These are phyloP conservation scores for Cladosporium austrohemisphaericum DNA, from an alignment of 2,329 filamentous ascomycete genomes.

Conservation along the genomic window DNA sequence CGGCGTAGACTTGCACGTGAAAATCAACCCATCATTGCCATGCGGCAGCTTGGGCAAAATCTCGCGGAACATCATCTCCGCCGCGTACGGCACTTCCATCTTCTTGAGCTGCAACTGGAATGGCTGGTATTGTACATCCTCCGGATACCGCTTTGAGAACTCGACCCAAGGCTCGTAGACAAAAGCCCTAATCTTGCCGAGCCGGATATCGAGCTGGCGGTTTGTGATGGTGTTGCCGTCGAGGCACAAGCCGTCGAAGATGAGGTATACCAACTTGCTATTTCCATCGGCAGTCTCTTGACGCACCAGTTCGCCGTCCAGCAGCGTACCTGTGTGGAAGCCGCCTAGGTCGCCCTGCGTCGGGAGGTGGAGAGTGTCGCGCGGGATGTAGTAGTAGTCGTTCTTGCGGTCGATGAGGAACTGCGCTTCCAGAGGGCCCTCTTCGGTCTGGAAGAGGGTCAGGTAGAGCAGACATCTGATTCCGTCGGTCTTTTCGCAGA, in stretches of 20 bases:
- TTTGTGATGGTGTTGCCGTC: slow-evolving; percentile 73
- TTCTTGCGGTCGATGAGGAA: slow-evolving; percentile 98
- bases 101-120: slow-evolving; percentile 85
- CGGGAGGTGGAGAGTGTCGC: slow-evolving; percentile 73
- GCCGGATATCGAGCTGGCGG: slow-evolving; percentile 78
- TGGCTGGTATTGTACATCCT: slow-evolving; percentile 65
- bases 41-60: slow-evolving; percentile 81
- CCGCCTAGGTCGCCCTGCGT: slow-evolving; percentile 56
- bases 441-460: slow-evolving; percentile 51
- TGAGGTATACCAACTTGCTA: slow-evolving; percentile 73
- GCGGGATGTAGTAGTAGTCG: slow-evolving; percentile 83
- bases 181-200: slow-evolving; percentile 69
- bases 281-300: slow-evolving; percentile 66
- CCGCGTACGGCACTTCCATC: slow-evolving; percentile 83
- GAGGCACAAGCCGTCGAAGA: slow-evolving; percentile 88
- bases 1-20: slow-evolving; percentile 83
- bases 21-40: slow-evolving; percentile 94
- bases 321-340: slow-evolving; percentile 76
- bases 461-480: slow-evolving; percentile 94
- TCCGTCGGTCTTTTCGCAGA: slow-evolving; percentile 97
- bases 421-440: slow-evolving; percentile 57
- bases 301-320: slow-evolving; percentile 91
- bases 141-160: slow-evolving; percentile 59
- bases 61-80: slow-evolving; percentile 87
- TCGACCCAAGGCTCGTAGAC: slow-evolving; percentile 25